Evolutionary conservation across 345 rosid species (phyloP).

Genomic region (Melaleuca alternifolia): DNA sequence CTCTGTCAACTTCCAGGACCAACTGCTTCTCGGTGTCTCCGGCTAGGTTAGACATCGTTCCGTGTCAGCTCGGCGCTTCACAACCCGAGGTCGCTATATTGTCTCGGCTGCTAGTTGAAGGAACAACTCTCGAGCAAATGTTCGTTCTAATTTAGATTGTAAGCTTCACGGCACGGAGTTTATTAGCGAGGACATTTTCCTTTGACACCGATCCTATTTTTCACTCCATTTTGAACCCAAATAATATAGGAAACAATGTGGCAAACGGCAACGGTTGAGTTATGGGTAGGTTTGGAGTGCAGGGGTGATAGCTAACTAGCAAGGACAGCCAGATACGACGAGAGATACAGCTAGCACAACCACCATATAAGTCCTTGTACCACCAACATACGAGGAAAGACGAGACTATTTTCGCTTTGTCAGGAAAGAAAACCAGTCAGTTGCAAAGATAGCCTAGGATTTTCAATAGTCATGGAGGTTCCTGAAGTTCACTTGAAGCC

Average conservation of each 20-base stretch:
- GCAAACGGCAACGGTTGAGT: neutral
- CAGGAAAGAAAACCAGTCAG: no score
- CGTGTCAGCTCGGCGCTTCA: conserved; percentile 7
- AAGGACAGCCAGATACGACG: no score
- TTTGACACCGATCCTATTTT: conserved; percentile 22
- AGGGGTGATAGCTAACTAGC: neutral
- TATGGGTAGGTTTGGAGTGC: no score
- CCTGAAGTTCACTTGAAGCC: no score
- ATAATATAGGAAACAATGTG: neutral
- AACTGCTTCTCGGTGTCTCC: conserved; percentile 4
- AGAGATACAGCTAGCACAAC: no score
- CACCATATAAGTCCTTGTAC: no score
- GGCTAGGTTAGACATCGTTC: neutral
- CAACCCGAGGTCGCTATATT: no score
- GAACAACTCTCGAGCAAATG: conserved; percentile 20
- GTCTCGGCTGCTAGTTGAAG: conserved; percentile 17
- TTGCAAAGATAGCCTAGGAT: no score
- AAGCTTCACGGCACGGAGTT: conserved; percentile 23
- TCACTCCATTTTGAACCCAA: neutral
- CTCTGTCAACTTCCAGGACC: conserved; percentile 8
- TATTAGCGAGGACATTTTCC: conserved; percentile 20
- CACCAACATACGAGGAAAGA: no score
- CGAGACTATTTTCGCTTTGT: no score
- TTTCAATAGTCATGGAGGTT: no score
- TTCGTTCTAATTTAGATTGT: conserved; percentile 33